Evolutionary conservation across 2,329 filamentous ascomycete genomes (phyloP).

Genomic region (Fusarium acutatum): DNA sequence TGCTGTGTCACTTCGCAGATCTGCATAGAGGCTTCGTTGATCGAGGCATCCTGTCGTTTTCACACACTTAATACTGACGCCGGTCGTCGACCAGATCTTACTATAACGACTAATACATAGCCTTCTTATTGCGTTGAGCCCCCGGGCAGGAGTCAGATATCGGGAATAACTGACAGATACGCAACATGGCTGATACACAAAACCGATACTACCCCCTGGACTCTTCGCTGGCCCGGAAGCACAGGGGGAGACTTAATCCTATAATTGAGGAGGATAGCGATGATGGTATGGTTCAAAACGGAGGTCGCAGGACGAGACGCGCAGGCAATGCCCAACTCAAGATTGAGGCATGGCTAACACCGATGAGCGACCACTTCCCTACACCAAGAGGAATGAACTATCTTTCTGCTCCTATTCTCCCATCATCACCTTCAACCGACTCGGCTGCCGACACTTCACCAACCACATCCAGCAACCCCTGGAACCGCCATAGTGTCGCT

Average conservation of each 20-base stretch:
- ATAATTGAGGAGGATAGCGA: constrained; percentile 68
- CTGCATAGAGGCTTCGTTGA: constrained; percentile 53
- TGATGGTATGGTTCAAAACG: constrained; percentile 43
- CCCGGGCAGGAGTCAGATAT: constrained; percentile 38
- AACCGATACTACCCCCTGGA: constrained; percentile 55
- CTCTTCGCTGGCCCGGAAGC: constrained; percentile 65
- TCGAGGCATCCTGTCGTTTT: constrained; percentile 55
- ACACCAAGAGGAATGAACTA: constrained; percentile 75
- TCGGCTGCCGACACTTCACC: constrained; percentile 64
- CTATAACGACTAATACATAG: constrained; percentile 37
- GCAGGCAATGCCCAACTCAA: constrained; percentile 54
- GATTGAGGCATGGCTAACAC: constrained; percentile 67
- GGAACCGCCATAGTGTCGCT: constrained; percentile 70
- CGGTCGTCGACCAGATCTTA: constrained; percentile 46
- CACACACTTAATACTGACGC: constrained; percentile 44
- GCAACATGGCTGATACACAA: constrained; percentile 58
- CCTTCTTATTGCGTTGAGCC: constrained; percentile 24
- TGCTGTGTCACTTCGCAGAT: constrained; percentile 41
- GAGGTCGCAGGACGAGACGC: constrained; percentile 39
- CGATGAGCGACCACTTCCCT: constrained; percentile 72
- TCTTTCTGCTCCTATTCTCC: constrained; percentile 68
- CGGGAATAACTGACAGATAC: constrained; percentile 45
- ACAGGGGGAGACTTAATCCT: constrained; percentile 66
- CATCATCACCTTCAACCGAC: constrained; percentile 66
- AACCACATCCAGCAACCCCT: constrained; percentile 64